Base-by-base conservation (phyloP, 805 yeast species). In the Dipodascopsis tothii region DNA sequence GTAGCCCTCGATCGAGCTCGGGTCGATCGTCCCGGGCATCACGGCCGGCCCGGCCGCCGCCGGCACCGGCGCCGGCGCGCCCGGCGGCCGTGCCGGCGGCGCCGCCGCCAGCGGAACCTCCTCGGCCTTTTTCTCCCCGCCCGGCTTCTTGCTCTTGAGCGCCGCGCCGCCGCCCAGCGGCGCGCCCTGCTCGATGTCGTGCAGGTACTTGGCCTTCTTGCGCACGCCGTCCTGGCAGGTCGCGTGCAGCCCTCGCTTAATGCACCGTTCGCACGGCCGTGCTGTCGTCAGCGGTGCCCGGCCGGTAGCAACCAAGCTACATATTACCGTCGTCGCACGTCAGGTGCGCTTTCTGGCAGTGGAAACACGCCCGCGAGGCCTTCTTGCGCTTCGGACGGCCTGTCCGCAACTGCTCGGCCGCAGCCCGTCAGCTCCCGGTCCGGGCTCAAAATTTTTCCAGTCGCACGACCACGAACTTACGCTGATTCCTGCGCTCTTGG, bases 151-250 rank as follows among this genome's bases (percentile, higher is more conserved):
- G 21, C 36, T 39, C 16, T 46, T 35, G 6, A 4, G 14, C 5
- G 7, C 22, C 7, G 6, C 21, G 11, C 7, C 6, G 6, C 16
- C n/a, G 16, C 14, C 9, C 16, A 7, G 36, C 52, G 3, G 41
- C n/a, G 7, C 45, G 35, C 22, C 64, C 67, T 1, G 28, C 2
- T 77, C 75, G 3, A 74, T 76, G 46, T 81, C 92, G 23, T 75
- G 69, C 42, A 88, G 62, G 52, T 88, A 88, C 61, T 90, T 90
- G n/a, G 69, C 69, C 65, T 84, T 83, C 50, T 77, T 71, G 37
- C 97, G 68, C 2, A 92, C 92, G 3, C 96, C 96, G 65, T 92
- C 96, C 25, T 75, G 76, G 65, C 97, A 90, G 0, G 84, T 70
- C 14, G 67, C 73, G 1, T 71, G 73, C 14, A 86, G 64, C 0